phyloP scores from a whole-genome alignment of 225 moss, liverwort and hornwort genomes.

The Ulota crispa region DNA sequence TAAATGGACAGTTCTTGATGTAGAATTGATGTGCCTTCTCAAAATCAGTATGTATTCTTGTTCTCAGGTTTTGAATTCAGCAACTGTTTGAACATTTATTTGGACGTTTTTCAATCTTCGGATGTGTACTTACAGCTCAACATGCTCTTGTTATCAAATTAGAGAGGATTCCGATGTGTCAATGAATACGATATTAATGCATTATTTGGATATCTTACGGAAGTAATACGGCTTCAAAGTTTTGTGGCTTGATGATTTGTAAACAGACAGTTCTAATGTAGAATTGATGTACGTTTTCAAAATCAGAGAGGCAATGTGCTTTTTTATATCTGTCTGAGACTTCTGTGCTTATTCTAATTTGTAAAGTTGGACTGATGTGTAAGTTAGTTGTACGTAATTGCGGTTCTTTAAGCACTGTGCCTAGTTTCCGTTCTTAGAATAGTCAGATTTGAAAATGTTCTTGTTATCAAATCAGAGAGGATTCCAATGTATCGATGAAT shows the following conservation, averaged over 20 bases:
- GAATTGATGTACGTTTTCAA: not conserved
- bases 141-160: not conserved
- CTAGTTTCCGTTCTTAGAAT: not conserved
- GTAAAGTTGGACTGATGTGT: not conserved
- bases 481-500: not conserved
- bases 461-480: not conserved
- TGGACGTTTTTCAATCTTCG: not conserved
- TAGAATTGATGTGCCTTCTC: not conserved
- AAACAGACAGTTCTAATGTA: not conserved
- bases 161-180: not conserved
- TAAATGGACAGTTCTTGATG: not conserved
- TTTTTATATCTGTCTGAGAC: not conserved
- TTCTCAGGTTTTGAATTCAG: not conserved
- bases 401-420: too few relatives aligned
- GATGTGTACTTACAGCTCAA: too few relatives aligned
- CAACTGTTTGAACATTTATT: not conserved
- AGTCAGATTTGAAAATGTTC: not conserved
- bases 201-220: not conserved
- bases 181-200: not conserved
- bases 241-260: not conserved
- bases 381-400: not conserved
- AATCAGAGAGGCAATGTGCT: not conserved
- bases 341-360: not conserved
- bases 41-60: not conserved
- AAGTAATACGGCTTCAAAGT: not conserved